These are phyloP conservation scores for Aspergillus fructus DNA, from an alignment of 2,329 filamentous ascomycete species.

Conservation along the genomic window DNA sequence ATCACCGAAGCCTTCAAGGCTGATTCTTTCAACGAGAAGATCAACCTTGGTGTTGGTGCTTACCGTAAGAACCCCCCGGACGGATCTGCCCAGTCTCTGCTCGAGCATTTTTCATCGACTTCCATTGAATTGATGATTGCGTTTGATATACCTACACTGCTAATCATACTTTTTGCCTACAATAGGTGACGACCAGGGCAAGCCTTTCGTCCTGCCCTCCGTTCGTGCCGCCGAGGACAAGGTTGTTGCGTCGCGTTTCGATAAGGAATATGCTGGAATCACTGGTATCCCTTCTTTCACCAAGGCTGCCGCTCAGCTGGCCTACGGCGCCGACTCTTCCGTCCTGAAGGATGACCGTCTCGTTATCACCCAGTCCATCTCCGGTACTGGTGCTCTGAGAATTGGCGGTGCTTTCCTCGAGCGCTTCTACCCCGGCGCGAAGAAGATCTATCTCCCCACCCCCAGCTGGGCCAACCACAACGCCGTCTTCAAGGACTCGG, in stretches of 20 bases:
- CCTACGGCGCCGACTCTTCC: conserved; percentile 79
- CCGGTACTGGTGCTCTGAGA: conserved; percentile 91
- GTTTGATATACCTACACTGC: neutral
- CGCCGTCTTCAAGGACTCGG: conserved; percentile 91
- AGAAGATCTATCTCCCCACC: conserved; percentile 94
- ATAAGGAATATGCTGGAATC: conserved; percentile 98
- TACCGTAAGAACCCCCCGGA: conserved; percentile 62
- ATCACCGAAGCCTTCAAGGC: conserved; percentile 99
- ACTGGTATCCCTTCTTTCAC: conserved; percentile 94
- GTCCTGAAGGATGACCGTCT: conserved; percentile 73
- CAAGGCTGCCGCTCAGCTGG: conserved; percentile 83
- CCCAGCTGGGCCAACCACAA: conserved; percentile 99
- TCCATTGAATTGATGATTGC: neutral
- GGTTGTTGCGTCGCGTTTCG: conserved; percentile 72
- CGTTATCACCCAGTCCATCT: conserved; percentile 96
- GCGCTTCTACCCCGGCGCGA: conserved; percentile 85
- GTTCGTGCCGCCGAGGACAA: conserved; percentile 86
- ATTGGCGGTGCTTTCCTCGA: conserved; percentile 92
- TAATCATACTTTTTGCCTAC: neutral
- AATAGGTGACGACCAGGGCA: conserved; percentile 80
- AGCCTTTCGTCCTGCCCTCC: conserved; percentile 95
- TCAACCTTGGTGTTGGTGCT: conserved; percentile 96
- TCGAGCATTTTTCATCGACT: neutral
- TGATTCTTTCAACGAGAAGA: conserved; percentile 90
- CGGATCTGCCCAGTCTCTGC: neutral